These are phyloP conservation scores for Globisporangium emineosum DNA, from an alignment of 352 stramenopile species.

Conservation along the genomic window DNA sequence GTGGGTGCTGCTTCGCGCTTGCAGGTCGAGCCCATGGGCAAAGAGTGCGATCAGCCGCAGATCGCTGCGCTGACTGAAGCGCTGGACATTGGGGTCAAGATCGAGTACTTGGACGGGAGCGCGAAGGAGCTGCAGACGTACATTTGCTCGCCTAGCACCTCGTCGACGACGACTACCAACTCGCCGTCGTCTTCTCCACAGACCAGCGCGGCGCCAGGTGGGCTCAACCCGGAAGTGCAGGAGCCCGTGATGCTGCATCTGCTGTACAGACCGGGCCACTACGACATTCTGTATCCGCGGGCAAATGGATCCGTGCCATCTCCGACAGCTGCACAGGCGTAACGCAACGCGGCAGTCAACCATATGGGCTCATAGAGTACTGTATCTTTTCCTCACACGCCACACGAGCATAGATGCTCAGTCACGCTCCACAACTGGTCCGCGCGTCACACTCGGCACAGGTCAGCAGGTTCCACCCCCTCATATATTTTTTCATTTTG, in stretches of 20 bases:
- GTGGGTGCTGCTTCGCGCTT: not conserved
- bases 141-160: slow-evolving; percentile 37
- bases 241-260: slow-evolving; percentile 59
- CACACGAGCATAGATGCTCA: not conserved
- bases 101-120: slow-evolving; percentile 93
- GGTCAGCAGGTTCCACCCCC: not conserved
- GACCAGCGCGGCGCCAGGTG: not conserved
- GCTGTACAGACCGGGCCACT: slow-evolving; percentile 94
- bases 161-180: not conserved
- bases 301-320: slow-evolving; percentile 4
- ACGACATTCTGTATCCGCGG: slow-evolving; percentile 92
- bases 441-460: not conserved
- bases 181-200: slow-evolving; percentile 7
- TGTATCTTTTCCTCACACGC: not conserved
- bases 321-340: not conserved
- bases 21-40: slow-evolving; percentile 91
- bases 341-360: not conserved
- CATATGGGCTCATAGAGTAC: not conserved
- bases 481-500: slow-evolving; percentile 11
- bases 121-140: slow-evolving; percentile 58
- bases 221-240: slow-evolving; percentile 8
- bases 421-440: not conserved
- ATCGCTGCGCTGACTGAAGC: slow-evolving; percentile 91
- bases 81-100: slow-evolving; percentile 85
- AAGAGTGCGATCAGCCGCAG: slow-evolving; percentile 92